Conservation (phyloP, 768 basidiomycete species). For the Tylopilus subfusipes region DNA sequence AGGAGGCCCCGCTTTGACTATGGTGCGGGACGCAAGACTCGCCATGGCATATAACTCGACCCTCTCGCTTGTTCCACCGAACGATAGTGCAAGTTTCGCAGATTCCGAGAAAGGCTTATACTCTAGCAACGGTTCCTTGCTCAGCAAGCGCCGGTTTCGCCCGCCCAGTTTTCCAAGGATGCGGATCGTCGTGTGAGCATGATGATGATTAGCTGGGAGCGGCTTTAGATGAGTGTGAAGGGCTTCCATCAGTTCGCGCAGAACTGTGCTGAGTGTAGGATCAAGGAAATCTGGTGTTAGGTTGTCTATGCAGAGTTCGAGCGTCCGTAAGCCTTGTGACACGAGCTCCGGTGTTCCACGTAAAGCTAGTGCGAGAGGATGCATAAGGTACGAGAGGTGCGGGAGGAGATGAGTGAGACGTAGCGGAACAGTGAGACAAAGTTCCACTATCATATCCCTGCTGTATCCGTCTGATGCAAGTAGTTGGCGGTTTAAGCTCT, state of each 20-base stretch:
- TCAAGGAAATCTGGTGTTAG: slow-evolving; percentile 97
- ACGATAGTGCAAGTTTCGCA: slow-evolving; percentile 68
- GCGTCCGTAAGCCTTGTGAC: slow-evolving; percentile 90
- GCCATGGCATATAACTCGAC: slow-evolving; percentile 68
- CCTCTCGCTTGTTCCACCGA: slow-evolving; percentile 59
- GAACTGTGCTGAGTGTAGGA: slow-evolving; percentile 88
- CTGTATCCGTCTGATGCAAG: slow-evolving; percentile 76
- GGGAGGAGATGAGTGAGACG: slow-evolving; percentile 94
- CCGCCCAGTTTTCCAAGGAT: slow-evolving; percentile 97
- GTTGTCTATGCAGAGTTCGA: slow-evolving; percentile 99
- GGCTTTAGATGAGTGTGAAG: slow-evolving; percentile 90
- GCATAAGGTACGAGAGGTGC: slow-evolving; percentile 93
- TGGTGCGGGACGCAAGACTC: slow-evolving; percentile 57
- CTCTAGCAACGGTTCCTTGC: slow-evolving; percentile 71
- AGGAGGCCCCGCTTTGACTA: slow-evolving; percentile 46
- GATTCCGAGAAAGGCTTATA: slow-evolving; percentile 70
- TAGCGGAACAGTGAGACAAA: slow-evolving; percentile 94
- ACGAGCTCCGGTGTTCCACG: slow-evolving; percentile 86
- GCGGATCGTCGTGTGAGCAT: slow-evolving; percentile 91
- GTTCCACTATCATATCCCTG: slow-evolving; percentile 92
- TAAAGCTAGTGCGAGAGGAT: slow-evolving; percentile 88
- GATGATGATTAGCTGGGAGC: slow-evolving; percentile 80
- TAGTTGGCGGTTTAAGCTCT: slow-evolving; percentile 88
- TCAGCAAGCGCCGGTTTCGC: slow-evolving; percentile 81
- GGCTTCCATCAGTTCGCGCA: slow-evolving; percentile 92